Percentiles rank a stretch among this genome's conserved stretches.
Evolutionary conservation across 2,329 filamentous ascomycete species (phyloP).

Genomic region (Epichloe uncinata): DNA sequence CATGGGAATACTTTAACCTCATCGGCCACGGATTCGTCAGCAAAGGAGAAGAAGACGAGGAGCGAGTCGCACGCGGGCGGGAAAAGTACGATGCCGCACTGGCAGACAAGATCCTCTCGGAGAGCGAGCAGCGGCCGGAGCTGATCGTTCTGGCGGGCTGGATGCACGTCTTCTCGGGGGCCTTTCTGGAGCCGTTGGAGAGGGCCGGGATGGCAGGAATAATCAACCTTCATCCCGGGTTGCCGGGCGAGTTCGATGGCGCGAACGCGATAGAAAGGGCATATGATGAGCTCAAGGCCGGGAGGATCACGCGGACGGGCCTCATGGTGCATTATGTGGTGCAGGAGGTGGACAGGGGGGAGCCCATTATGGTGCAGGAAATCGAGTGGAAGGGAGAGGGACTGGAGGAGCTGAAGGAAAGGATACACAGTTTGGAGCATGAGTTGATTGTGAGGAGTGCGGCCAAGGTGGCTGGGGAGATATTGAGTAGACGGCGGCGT

Average conservation of each 20-base stretch:
- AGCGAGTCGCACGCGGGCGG: too few relatives aligned
- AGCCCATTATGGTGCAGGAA: slow-evolving; percentile 38
- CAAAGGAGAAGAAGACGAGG: too few relatives aligned
- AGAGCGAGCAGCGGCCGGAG: slow-evolving; percentile 43
- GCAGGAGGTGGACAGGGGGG: slow-evolving; percentile 64
- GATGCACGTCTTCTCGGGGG: slow-evolving; percentile 67
- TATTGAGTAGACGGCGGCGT: slow-evolving; percentile 12
- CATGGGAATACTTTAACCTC: too few relatives aligned
- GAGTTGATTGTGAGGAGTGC: slow-evolving; percentile 66
- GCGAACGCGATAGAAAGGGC: slow-evolving; percentile 66
- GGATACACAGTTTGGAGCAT: slow-evolving; percentile 68
- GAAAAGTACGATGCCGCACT: too few relatives aligned
- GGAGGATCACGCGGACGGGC: slow-evolving; percentile 57
- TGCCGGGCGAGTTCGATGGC: slow-evolving; percentile 58
- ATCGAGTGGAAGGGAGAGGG: slow-evolving; percentile 51
- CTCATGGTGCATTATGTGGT: slow-evolving; percentile 87
- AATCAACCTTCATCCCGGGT: slow-evolving; percentile 35
- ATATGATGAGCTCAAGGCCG: slow-evolving; percentile 54
- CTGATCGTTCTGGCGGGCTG: slow-evolving; percentile 74
- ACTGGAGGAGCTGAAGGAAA: slow-evolving; percentile 52
- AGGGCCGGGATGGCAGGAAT: slow-evolving; percentile 44
- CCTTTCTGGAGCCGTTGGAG: slow-evolving; percentile 57
- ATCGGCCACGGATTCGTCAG: too few relatives aligned
- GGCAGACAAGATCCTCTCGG: slow-evolving; percentile 32
- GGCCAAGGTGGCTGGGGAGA: slow-evolving; percentile 29